These are phyloP conservation scores for Tetrahymena thermophila DNA, from an alignment of 73 alveolate genomes.

Conservation along the genomic window DNA sequence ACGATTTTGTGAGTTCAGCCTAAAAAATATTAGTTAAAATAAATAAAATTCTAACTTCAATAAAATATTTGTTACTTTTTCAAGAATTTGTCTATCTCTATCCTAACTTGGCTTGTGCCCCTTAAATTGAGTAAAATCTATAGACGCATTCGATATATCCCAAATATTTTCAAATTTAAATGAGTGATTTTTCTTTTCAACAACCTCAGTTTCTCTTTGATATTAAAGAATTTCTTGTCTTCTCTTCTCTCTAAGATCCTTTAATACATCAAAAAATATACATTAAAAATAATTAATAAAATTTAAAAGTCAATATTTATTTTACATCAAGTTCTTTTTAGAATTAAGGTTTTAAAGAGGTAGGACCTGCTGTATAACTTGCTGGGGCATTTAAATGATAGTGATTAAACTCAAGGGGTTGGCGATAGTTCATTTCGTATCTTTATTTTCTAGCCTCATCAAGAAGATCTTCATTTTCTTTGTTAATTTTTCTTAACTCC, in stretches of 20 bases:
- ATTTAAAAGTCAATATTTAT: no score
- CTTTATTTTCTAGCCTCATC: neutral
- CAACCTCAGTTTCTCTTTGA: constrained; percentile 7
- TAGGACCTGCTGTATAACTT: neutral
- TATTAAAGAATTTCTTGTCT: constrained; percentile 23
- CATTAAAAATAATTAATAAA: no score
- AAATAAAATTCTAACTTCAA: no score
- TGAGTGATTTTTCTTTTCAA: neutral
- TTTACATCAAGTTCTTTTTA: neutral
- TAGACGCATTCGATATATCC: constrained; percentile 32
- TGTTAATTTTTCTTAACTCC: constrained; percentile 8
- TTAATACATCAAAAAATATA: neutral
- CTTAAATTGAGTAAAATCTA: constrained; percentile 6
- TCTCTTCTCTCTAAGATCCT: constrained; percentile 31
- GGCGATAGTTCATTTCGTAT: neutral
- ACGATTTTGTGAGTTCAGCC: neutral
- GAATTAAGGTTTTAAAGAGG: neutral
- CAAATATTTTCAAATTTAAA: constrained; percentile 39
- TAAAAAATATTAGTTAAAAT: neutral
- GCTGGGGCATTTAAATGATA: constrained; percentile 3
- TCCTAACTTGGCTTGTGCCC: neutral
- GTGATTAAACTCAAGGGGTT: constrained; percentile 10
- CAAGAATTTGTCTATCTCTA: neutral
- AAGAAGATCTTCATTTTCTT: neutral
- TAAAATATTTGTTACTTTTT: neutral